Base-by-base conservation (phyloP, 1,284 basidiomycete species). In the Fistulinella staudtii region DNA sequence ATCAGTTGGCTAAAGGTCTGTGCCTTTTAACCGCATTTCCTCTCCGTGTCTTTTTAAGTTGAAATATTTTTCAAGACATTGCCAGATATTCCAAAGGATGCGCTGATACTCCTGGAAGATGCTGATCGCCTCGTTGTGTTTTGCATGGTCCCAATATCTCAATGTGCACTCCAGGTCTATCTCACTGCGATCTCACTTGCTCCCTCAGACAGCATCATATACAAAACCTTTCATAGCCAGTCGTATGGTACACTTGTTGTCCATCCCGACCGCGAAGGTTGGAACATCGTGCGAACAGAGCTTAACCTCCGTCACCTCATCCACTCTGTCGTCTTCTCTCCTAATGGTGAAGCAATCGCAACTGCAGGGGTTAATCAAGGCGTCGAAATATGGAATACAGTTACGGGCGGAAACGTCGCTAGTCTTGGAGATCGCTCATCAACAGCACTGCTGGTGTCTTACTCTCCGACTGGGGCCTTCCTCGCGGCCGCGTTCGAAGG, bases 121-220 rank as follows among this genome's bases (percentile, higher is more conserved):
- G n/a, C n/a, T n/a, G n/a, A n/a, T n/a, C n/a, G n/a, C n/a, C n/a
- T n/a, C n/a, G n/a, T n/a, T n/a, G 48, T 58, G 14, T 39, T 54
- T 15, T 52, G 24, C 36, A 59, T 44, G 43, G 53, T 62, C 3
- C 39, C 43, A 30, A 56, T 60, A 17, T 50, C 49, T 8, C 41
- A 58, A 25, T 56, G 54, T 20, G 58, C 58, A 2, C 31, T 58
- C 21, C 60, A 60, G 14, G 38, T 51, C 14, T 46, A 63, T 33
- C 29, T 47, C 30, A 47, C 54, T 3, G 46, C 46, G 3, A 33
- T 59, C 24, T 17, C 28, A 1, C 23, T 50, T n/a, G 15, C 20
- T 15, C 46, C 43, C 4, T 1, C 17, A 5, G 20, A 21, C 1
- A 47, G 36, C 8, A 3, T 21, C 31, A 39, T 59, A 7, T 28